Percentiles rank a stretch among this genome's conserved stretches.
phyloP scores from a whole-genome alignment of 805 yeast species.

The Clavispora carvajalis region DNA sequence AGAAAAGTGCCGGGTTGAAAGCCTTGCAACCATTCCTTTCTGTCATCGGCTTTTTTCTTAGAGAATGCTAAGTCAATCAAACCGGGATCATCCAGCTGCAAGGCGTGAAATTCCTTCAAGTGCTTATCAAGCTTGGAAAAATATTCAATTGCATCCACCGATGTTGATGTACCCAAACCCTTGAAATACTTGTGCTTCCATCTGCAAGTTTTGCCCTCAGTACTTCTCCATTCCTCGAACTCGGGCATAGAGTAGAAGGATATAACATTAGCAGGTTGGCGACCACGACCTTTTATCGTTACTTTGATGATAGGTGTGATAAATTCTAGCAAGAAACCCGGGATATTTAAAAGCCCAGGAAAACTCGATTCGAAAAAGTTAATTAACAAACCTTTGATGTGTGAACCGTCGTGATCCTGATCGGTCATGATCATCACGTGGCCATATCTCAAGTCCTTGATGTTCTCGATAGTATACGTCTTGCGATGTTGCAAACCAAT shows the following conservation, averaged over 20 bases:
- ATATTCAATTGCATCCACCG: conserved; percentile 80
- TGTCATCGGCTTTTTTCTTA: conserved; percentile 91
- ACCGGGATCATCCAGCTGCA: conserved; percentile 71
- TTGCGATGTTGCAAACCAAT: conserved; percentile 94
- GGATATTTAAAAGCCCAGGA: conserved; percentile 86
- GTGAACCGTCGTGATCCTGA: conserved; percentile 99
- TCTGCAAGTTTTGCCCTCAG: conserved; percentile 64
- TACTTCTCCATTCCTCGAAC: conserved; percentile 87
- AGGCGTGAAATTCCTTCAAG: conserved; percentile 75
- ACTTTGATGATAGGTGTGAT: conserved; percentile 96
- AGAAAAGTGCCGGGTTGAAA: conserved; percentile 87
- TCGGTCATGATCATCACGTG: conserved; percentile 99
- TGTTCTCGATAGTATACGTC: conserved; percentile 55
- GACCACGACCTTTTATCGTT: conserved; percentile 57
- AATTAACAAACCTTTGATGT: conserved; percentile 91
- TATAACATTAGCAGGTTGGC: conserved; percentile 44
- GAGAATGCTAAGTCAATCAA: conserved; percentile 89
- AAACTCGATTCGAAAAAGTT: conserved; percentile 90
- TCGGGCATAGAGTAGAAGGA: conserved; percentile 95
- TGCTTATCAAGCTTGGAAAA: conserved; percentile 82
- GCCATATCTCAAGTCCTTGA: conserved; percentile 81
- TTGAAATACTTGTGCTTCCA: conserved; percentile 96
- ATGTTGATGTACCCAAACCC: conserved; percentile 95
- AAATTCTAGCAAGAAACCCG: conserved; percentile 89
- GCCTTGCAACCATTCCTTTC: conserved; percentile 95